A percentile compares a stretch with the other conserved stretches of the same genome.
Evolutionary conservation across 2,329 filamentous ascomycete species (phyloP).

Genomic region (Stemphylium vesicarium): DNA sequence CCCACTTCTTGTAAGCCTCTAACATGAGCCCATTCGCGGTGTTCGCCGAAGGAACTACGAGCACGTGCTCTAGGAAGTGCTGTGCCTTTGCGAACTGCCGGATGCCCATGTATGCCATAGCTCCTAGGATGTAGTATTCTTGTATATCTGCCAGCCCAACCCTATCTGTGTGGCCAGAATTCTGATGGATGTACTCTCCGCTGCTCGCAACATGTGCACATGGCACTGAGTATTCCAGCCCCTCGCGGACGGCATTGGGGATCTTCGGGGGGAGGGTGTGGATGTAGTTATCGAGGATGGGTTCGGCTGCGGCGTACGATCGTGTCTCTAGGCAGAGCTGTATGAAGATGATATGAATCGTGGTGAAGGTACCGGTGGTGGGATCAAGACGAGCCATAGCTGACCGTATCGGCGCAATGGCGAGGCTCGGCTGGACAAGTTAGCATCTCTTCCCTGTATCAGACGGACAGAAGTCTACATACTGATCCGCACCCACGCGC

Average conservation of each 20-base stretch:
- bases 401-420: slow-evolving; percentile 50
- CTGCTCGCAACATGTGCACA: slow-evolving; percentile 53
- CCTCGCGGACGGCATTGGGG: slow-evolving; percentile 35
- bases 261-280: slow-evolving; percentile 65
- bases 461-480: slow-evolving; percentile 17
- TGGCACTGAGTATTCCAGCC: slow-evolving; percentile 48
- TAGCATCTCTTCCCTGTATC: not conserved
- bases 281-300: slow-evolving; percentile 69
- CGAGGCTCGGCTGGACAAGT: slow-evolving; percentile 40
- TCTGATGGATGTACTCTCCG: slow-evolving; percentile 65
- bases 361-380: slow-evolving; percentile 69
- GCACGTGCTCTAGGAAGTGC: slow-evolving; percentile 55
- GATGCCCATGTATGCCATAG: slow-evolving; percentile 55
- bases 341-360: slow-evolving; percentile 64
- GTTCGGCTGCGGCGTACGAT: slow-evolving; percentile 62
- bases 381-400: slow-evolving; percentile 73
- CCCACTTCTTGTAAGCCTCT: slow-evolving; percentile 91
- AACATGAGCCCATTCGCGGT: slow-evolving; percentile 78
- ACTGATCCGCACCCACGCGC: slow-evolving; percentile 41
- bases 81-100: slow-evolving; percentile 53
- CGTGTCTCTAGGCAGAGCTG: slow-evolving; percentile 63
- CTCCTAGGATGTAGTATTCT: slow-evolving; percentile 59
- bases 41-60: slow-evolving; percentile 69
- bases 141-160: slow-evolving; percentile 62
- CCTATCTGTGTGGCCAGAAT: slow-evolving; percentile 63